A percentile compares a stretch with the other conserved stretches of the same genome.
Evolutionary conservation across 2,329 filamentous ascomycete genomes (phyloP).

Genomic region (Stenocarpella maydis): DNA sequence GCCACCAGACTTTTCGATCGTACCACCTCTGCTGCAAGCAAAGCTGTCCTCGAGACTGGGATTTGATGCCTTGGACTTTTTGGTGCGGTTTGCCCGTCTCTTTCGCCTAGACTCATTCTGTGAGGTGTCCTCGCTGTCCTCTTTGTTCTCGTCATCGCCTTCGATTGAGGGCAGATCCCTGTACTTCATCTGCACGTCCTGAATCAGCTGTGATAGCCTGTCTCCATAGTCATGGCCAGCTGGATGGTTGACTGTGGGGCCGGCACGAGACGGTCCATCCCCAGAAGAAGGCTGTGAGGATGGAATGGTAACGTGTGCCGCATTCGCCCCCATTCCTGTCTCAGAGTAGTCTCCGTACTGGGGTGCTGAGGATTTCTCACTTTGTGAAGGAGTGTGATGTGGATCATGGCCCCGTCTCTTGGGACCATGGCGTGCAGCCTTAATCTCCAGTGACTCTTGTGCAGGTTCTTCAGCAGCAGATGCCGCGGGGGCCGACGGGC

Average conservation of each 20-base stretch:
- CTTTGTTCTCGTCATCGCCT: conserved; percentile 55
- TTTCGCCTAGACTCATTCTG: conserved; percentile 38
- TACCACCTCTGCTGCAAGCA: conserved; percentile 62
- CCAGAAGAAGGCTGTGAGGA: background rate
- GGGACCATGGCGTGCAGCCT: conserved; percentile 51
- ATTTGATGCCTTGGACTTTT: conserved; percentile 36
- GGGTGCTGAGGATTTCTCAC: conserved; percentile 37
- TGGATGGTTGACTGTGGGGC: conserved; percentile 11
- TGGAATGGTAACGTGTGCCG: background rate
- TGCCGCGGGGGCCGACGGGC: conserved; percentile 34
- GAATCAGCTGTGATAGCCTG: conserved; percentile 70
- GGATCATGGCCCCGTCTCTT: conserved; percentile 50
- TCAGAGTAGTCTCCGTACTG: background rate
- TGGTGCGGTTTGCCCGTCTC: conserved; percentile 39
- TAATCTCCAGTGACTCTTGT: conserved; percentile 56
- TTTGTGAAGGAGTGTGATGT: conserved; percentile 44
- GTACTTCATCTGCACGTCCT: conserved; percentile 63
- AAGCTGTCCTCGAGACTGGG: conserved; percentile 58
- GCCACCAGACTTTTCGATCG: conserved; percentile 57
- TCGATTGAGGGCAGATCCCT: conserved; percentile 64
- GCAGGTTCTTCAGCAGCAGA: conserved; percentile 37
- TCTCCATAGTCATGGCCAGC: conserved; percentile 48
- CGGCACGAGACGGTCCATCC: conserved; percentile 16
- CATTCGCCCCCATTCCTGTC: background rate
- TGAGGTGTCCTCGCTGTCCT: conserved; percentile 32